Base-by-base conservation (phyloP, 179 eudicot genomes). In the Amaranthus tricolor region DNA sequence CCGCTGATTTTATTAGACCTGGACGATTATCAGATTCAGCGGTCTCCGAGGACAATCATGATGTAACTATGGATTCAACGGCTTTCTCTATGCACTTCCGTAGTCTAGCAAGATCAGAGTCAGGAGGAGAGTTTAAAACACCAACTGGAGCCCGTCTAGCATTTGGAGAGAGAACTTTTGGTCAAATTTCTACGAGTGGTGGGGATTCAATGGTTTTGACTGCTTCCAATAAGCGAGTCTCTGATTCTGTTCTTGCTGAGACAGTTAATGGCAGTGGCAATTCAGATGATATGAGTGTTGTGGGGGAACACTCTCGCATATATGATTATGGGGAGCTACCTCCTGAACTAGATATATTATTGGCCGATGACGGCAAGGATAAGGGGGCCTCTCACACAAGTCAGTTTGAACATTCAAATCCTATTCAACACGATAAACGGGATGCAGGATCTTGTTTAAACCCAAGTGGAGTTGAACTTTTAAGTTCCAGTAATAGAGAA, bases 41-140 rank as follows among this genome's bases (percentile, higher is more conserved):
- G 52, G 84, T 84, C 61, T 91, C 88, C 20, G 93, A 95, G 78
- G 95, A 84, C 20, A 80, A 85, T 79, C 97, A 89, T 83, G 99
- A 92, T 67, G 78, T 90, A 50, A 92, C 98, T 1, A 89, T 95
- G 97, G 99, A 95, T 87, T 95, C 99, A 77, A 86, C 97, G 2
- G 90, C 96, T 62, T 95, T 95, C 70, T 92, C 99, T 67, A 88
- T 90, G 94, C 96, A 95, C 80, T 95, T 82, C 74, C 96, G 87
- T 69, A 92, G 97, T 79, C 85, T 95, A 47, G 97, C 91, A 62
- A 83, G 81, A 76, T 89, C 96, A 67, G 97, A 89, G 48, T 88
- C 90, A 20, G 97, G 92, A 61, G 88, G 84, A 65, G 95, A 89
- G 61, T 77, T 88, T 75, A 86, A 84, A 76, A 88, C 99, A 12